These are phyloP conservation scores for Endogone sp. DNA, from an alignment of 192 early-diverging fungal genomes.

Conservation along the genomic window DNA sequence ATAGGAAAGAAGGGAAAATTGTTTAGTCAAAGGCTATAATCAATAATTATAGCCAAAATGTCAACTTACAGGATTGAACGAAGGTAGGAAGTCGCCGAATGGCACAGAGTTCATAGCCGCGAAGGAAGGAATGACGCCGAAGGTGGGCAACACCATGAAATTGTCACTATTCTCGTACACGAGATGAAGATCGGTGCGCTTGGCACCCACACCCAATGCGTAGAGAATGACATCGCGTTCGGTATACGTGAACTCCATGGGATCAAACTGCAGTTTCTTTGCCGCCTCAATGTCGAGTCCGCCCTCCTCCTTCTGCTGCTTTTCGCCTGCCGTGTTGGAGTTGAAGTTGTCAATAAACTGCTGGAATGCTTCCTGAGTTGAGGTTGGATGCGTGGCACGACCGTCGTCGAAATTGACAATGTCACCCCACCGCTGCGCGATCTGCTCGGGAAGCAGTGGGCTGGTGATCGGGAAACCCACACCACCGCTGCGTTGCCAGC, in stretches of 20 bases:
- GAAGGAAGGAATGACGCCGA: slow-evolving; percentile 86
- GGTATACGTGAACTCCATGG: slow-evolving; percentile 67
- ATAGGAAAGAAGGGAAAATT: neutral
- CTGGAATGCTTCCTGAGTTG: slow-evolving; percentile 74
- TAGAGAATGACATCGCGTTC: slow-evolving; percentile 93
- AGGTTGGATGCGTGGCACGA: slow-evolving; percentile 82
- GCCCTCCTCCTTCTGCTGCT: slow-evolving; percentile 36
- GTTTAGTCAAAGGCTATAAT: slow-evolving; percentile 41
- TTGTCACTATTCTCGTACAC: slow-evolving; percentile 91
- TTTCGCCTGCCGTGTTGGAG: slow-evolving; percentile 36
- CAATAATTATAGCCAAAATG: neutral
- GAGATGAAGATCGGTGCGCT: slow-evolving; percentile 75
- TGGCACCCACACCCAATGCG: slow-evolving; percentile 91
- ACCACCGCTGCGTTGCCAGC: slow-evolving; percentile 95
- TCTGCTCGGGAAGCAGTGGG: slow-evolving; percentile 79
- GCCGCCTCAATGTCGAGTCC: slow-evolving; percentile 63
- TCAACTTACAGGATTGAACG: slow-evolving; percentile 65
- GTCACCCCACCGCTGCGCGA: slow-evolving; percentile 70
- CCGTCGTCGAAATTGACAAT: slow-evolving; percentile 96
- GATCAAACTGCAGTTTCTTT: slow-evolving; percentile 48
- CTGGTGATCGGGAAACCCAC: slow-evolving; percentile 86
- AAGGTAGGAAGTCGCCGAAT: slow-evolving; percentile 66
- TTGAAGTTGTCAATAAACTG: slow-evolving; percentile 83
- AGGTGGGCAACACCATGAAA: slow-evolving; percentile 89
- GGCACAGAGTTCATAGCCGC: slow-evolving; percentile 60